Evolutionary conservation across 176 grass and related monocot species (phyloP).

Genomic region (Oryza meyeriana): DNA sequence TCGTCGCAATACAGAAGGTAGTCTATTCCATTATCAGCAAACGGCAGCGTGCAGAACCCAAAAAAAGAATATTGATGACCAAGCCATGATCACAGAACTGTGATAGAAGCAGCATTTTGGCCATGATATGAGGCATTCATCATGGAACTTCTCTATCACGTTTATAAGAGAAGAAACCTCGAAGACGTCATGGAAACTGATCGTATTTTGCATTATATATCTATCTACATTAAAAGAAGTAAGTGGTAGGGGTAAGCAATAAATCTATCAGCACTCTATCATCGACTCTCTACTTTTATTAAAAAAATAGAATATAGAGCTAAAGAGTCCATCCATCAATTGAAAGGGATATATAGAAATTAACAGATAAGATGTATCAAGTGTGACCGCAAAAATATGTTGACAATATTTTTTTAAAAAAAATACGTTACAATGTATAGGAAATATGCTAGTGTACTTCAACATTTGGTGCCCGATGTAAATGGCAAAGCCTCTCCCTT

Average conservation of each 20-base stretch:
- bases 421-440: too few relatives aligned
- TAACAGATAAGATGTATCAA: too few relatives aligned
- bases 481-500: slow-evolving; percentile 1
- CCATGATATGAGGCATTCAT: slow-evolving; percentile 26
- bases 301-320: too few relatives aligned
- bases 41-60: neutral
- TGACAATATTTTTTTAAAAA: too few relatives aligned
- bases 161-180: neutral
- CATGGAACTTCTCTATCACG: neutral
- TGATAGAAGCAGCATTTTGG: neutral
- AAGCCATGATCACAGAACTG: slow-evolving; percentile 5
- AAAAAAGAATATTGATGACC: neutral
- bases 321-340: too few relatives aligned
- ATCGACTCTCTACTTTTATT: too few relatives aligned
- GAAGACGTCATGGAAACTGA: neutral
- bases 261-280: too few relatives aligned
- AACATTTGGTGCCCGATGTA: neutral
- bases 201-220: neutral
- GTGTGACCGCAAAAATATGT: too few relatives aligned
- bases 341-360: too few relatives aligned
- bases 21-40: neutral
- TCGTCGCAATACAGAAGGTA: neutral
- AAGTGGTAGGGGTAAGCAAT: too few relatives aligned
- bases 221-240: too few relatives aligned
- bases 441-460: neutral